These are phyloP conservation scores for Artemisia tridentata DNA, from an alignment of 129 eudicot species.

Conservation along the genomic window DNA sequence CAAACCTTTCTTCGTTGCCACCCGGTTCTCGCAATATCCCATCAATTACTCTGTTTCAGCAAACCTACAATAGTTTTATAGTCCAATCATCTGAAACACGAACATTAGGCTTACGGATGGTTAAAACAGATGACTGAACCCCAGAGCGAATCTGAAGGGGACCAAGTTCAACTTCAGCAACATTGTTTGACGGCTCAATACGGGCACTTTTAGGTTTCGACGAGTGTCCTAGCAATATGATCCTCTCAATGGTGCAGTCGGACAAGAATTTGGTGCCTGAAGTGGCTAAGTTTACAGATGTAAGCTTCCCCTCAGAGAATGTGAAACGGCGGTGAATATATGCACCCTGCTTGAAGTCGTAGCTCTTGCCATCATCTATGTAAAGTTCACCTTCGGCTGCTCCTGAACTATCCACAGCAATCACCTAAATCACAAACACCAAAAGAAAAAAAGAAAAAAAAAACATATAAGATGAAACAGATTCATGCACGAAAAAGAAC, in stretches of 20 bases:
- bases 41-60: background rate
- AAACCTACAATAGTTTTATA: slow-evolving; percentile 50
- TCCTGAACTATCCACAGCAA: slow-evolving; percentile 77
- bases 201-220: slow-evolving; percentile 55
- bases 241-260: slow-evolving; percentile 78
- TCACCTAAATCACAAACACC: slow-evolving; percentile 1
- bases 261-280: slow-evolving; percentile 30
- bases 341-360: slow-evolving; percentile 71
- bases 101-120: slow-evolving; percentile 90
- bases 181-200: slow-evolving; percentile 60
- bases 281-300: slow-evolving; percentile 56
- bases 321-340: slow-evolving; percentile 78
- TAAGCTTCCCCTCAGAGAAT: slow-evolving; percentile 69
- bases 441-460: background rate
- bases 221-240: slow-evolving; percentile 70
- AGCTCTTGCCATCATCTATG: slow-evolving; percentile 94
- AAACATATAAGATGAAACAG: background rate
- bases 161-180: slow-evolving; percentile 56
- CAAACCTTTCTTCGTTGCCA: slow-evolving; percentile 2
- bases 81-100: slow-evolving; percentile 73
- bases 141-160: slow-evolving; percentile 61
- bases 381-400: slow-evolving; percentile 92
- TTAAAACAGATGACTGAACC: slow-evolving; percentile 43
- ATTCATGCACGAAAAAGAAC: background rate
- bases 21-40: slow-evolving; percentile 8